These are phyloP conservation scores for Abortiporus biennis DNA, from an alignment of 1,284 basidiomycete species.

Conservation along the genomic window DNA sequence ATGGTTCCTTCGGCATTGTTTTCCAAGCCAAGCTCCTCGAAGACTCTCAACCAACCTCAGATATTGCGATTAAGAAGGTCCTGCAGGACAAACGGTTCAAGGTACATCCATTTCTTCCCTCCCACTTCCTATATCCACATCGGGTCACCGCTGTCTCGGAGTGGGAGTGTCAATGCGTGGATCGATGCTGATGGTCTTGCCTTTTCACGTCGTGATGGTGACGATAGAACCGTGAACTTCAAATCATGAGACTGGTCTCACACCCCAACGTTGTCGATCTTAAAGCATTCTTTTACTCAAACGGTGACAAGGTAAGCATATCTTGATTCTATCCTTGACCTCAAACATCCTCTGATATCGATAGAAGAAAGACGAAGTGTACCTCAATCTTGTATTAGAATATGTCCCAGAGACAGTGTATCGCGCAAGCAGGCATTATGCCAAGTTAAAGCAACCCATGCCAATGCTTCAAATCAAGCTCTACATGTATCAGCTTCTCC, in stretches of 20 bases:
- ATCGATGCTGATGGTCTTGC: conserved; percentile 1
- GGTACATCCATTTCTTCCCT: conserved; percentile 44
- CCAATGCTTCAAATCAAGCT: conserved; percentile 99
- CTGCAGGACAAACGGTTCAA: conserved; percentile 99
- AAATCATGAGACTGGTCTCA: conserved; percentile 97
- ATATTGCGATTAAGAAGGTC: conserved; percentile 99
- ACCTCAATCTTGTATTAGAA: conserved; percentile 98
- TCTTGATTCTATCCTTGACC: conserved; percentile 9
- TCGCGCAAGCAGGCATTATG: conserved; percentile 96
- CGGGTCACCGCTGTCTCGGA: no score
- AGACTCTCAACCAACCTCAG: conserved; percentile 56
- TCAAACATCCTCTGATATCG: conserved; percentile 11
- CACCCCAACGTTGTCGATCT: conserved; percentile 99
- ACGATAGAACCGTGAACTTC: conserved; percentile 92
- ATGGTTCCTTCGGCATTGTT: conserved; percentile 98
- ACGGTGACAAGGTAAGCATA: conserved; percentile 88
- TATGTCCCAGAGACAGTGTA: conserved; percentile 99
- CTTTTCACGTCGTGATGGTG: not conserved
- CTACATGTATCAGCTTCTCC: conserved; percentile 96
- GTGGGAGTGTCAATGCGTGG: no score
- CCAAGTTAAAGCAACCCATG: conserved; percentile 99
- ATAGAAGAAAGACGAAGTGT: conserved; percentile 95
- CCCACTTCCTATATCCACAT: conserved; percentile 4
- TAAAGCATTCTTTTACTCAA: conserved; percentile 98
- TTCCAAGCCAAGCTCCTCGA: conserved; percentile 81